phyloP scores from a whole-genome alignment of 345 rosid species.

The Lumnitzera racemosa region DNA sequence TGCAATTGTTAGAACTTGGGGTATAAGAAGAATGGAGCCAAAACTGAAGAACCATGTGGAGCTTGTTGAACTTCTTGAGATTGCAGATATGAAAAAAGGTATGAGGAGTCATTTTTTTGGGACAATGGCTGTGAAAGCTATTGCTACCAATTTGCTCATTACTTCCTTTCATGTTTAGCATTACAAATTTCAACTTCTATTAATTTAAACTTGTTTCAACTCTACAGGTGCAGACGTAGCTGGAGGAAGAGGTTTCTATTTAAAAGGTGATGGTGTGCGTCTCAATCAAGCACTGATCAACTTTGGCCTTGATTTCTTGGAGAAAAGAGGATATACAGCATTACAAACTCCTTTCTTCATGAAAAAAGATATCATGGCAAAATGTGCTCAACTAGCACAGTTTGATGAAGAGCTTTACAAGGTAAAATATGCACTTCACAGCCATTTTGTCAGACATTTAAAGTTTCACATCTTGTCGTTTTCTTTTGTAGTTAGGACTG shows the following conservation, averaged over 20 bases:
- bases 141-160: neutral
- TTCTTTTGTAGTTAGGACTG: neutral
- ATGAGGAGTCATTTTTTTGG: neutral
- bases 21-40: slow-evolving; percentile 45
- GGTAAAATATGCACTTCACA: slow-evolving; percentile 24
- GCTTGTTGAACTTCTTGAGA: slow-evolving; percentile 79
- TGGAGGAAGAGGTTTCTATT: slow-evolving; percentile 81
- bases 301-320: slow-evolving; percentile 71
- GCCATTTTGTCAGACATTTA: neutral
- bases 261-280: slow-evolving; percentile 78
- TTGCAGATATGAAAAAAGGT: slow-evolving; percentile 82
- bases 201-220: slow-evolving; percentile 1
- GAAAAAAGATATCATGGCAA: slow-evolving; percentile 90
- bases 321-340: slow-evolving; percentile 52
- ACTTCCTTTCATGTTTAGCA: too few species aligned
- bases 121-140: too few species aligned
- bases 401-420: slow-evolving; percentile 95
- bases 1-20: slow-evolving; percentile 51
- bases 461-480: too few species aligned
- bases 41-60: slow-evolving; percentile 83
- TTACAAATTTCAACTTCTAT: too few species aligned
- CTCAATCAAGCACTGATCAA: slow-evolving; percentile 90
- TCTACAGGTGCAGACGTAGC: slow-evolving; percentile 76
- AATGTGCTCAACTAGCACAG: slow-evolving; percentile 87
- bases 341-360: slow-evolving; percentile 90